phyloP scores from a whole-genome alignment of 2,329 filamentous ascomycete genomes.

The Phaeophleospora eucalypticola region DNA sequence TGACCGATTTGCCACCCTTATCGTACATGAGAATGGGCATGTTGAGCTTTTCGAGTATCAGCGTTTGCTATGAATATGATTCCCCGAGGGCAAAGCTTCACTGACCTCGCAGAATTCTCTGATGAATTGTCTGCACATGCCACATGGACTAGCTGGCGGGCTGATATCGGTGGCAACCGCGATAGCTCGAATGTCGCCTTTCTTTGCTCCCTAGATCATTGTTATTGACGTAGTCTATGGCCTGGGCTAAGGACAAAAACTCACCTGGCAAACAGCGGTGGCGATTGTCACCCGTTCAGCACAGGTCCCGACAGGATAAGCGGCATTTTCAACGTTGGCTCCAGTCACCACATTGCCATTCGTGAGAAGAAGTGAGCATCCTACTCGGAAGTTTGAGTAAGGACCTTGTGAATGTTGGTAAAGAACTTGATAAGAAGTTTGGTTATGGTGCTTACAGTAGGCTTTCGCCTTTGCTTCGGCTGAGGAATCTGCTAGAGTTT shows the following conservation, averaged over 20 bases:
- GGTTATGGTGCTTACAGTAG: constrained; percentile 61
- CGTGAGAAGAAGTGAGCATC: constrained; percentile 67
- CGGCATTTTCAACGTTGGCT: constrained; percentile 88
- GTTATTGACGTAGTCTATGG: not conserved
- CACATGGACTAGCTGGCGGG: constrained; percentile 62
- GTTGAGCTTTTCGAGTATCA: constrained; percentile 26
- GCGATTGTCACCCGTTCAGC: constrained; percentile 88
- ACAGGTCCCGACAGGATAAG: constrained; percentile 92
- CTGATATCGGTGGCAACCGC: constrained; percentile 75
- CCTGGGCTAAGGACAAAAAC: not conserved
- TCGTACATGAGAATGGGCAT: constrained; percentile 92
- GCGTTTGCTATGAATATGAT: constrained; percentile 5
- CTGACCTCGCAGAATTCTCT: constrained; percentile 45
- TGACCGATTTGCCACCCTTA: constrained; percentile 67
- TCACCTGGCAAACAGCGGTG: constrained; percentile 62
- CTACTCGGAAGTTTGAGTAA: constrained; percentile 89
- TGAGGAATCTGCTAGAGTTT: constrained; percentile 58
- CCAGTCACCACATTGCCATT: constrained; percentile 55
- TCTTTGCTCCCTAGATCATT: constrained; percentile 32
- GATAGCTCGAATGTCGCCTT: constrained; percentile 65
- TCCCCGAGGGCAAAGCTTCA: not conserved
- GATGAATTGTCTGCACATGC: constrained; percentile 87
- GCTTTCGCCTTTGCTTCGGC: constrained; percentile 70
- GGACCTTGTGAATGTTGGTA: constrained; percentile 50
- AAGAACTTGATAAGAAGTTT: not conserved